These are phyloP conservation scores for Pichia sporocuriosa DNA, from an alignment of 805 yeast genomes.

Conservation along the genomic window DNA sequence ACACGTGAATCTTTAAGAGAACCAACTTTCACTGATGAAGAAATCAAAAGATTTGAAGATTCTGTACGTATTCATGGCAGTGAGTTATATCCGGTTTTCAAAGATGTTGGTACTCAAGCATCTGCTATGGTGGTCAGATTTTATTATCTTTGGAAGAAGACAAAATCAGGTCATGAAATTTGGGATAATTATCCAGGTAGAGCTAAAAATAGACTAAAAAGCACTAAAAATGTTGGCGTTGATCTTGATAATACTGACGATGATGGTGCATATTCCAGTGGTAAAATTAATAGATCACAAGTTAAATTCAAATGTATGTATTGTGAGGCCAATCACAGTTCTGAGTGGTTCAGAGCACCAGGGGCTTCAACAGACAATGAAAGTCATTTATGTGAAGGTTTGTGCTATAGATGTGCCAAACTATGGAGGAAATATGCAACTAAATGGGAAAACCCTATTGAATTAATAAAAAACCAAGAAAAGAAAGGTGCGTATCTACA, in stretches of 20 bases:
- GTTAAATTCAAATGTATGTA: conserved; percentile 58
- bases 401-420: conserved; percentile 82
- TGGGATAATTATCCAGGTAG: conserved; percentile 83
- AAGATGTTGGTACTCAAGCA: conserved; percentile 67
- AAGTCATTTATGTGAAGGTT: conserved; percentile 41
- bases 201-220: conserved; percentile 48
- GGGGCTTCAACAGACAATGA: conserved; percentile 41
- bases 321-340: conserved; percentile 52
- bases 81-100: conserved; percentile 67
- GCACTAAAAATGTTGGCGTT: conserved; percentile 38
- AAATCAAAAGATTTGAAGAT: conserved; percentile 61
- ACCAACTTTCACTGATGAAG: conserved; percentile 66
- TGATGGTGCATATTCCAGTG: conserved; percentile 62
- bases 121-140: conserved; percentile 76
- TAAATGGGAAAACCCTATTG: conserved; percentile 75
- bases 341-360: conserved; percentile 66
- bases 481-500: conserved; percentile 32
- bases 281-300: conserved; percentile 36
- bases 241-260: conserved; percentile 47
- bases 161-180: conserved; percentile 61
- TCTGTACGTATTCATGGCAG: conserved; percentile 70
- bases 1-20: conserved; percentile 60
- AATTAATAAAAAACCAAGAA: conserved; percentile 45
- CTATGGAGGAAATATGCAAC: conserved; percentile 89
- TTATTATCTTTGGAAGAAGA: conserved; percentile 90